Conservation (phyloP, 768 basidiomycete species). For the Xerocomellus intermedius region DNA sequence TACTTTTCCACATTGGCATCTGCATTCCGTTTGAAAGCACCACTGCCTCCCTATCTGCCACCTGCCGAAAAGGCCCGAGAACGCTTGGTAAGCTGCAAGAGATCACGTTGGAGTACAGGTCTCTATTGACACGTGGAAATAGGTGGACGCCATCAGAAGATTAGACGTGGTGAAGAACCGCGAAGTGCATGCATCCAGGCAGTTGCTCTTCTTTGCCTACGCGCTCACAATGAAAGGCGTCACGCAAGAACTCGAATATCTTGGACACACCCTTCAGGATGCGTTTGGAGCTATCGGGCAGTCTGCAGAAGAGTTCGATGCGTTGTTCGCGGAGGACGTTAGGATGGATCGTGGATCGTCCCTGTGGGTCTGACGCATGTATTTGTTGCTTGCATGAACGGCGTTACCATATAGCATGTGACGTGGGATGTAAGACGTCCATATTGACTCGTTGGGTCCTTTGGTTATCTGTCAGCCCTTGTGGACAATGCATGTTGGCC, state of each 20-base stretch:
- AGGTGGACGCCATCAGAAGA: conserved; percentile 81
- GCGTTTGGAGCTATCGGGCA: conserved; percentile 94
- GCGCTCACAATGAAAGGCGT: conserved; percentile 93
- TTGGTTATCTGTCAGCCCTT: background rate
- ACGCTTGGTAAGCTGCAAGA: conserved; percentile 55
- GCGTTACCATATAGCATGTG: background rate
- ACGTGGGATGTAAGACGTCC: conserved; percentile 4
- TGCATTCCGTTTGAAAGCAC: conserved; percentile 81
- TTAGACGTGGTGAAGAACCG: conserved; percentile 88
- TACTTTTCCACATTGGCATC: conserved; percentile 80
- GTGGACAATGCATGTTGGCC: conserved; percentile 9
- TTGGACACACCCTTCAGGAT: conserved; percentile 80
- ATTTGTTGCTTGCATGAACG: background rate
- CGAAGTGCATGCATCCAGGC: conserved; percentile 75
- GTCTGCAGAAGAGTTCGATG: conserved; percentile 77
- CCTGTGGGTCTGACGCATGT: conserved; percentile 16
- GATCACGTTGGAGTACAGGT: background rate
- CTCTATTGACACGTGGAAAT: background rate
- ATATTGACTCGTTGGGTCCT: background rate
- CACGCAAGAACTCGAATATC: conserved; percentile 79
- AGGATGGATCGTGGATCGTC: conserved; percentile 1
- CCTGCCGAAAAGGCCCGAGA: conserved; percentile 86
- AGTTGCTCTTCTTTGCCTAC: conserved; percentile 92
- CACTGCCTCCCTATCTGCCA: conserved; percentile 94
- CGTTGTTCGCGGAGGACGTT: conserved; percentile 49